Evolutionary conservation across 2,329 filamentous ascomycete genomes (phyloP), one percentile per base, ranked within the genome.

Genomic region (Fusarium clavum): DNA sequence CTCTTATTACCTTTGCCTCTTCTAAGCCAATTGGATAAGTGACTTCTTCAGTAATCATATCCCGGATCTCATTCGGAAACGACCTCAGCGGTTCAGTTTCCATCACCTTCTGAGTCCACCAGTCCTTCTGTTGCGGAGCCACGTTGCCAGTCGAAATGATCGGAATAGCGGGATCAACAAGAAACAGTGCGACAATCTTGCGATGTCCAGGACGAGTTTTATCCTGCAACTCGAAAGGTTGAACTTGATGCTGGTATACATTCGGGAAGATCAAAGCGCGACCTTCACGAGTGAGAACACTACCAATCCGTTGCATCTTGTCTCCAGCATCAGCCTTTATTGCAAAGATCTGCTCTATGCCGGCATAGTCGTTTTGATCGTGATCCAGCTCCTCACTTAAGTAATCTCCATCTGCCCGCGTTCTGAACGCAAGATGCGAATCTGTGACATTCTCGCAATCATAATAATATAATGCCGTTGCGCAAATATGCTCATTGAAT

Each of bases 371-470:
- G 13, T 34, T 0, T 13, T 57, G 45, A n/a, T 57, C 43, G 6
- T 63, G 57, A 2, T 18, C 4, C 3, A 57, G 10, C 2, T 47
- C 27, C 0, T 9, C 14, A 13, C 40, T 14, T 8, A 65, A 5
- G 16, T 18, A 3, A 8, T 56, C 41, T 24, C 46, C 46, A 7
- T 61, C 18, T 3, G 34, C 57, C 11, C 51, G 40, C 0, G 61
- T 65, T 5, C 59, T 14, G 3, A 65, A 58, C 6, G 13, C 32
- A 7, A 64, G 10, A 12, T 8, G 27, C 8, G 30, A 56, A 3
- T 61, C 49, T 0, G 62, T 61, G 20, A 67, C 52, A 34, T 67
- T 67, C 14, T 67, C 49, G 14, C 18, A 25, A 10, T 67, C 62
- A 4, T 67, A 67, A 7, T 66, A 67, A 8, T 61, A 61, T 2